Conservation (phyloP, 306 rosid genomes). For the Vachellia collinsii region DNA sequence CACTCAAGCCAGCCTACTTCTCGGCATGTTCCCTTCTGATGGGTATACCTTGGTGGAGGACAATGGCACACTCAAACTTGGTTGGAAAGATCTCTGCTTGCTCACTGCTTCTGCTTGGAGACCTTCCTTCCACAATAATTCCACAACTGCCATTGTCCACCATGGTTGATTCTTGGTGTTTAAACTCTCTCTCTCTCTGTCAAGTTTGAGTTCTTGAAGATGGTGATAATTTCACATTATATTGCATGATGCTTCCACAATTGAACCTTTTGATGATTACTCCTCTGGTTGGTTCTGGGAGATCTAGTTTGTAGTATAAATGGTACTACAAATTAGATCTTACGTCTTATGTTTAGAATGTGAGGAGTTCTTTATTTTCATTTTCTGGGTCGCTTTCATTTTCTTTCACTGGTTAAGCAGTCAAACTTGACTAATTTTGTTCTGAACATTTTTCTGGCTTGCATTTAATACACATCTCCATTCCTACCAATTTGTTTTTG, state of each 20-base stretch:
- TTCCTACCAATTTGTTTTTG: neutral
- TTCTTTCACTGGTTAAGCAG: neutral
- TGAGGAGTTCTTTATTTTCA: neutral
- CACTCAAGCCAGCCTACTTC: conserved; percentile 82
- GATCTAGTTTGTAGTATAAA: too few relatives aligned
- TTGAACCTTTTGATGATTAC: neutral
- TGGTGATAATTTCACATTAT: neutral
- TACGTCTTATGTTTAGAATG: too few relatives aligned
- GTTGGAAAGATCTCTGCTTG: conserved; percentile 98
- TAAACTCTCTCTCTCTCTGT: neutral
- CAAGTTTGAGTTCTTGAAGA: neutral
- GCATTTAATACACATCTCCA: neutral
- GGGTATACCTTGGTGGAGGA: conserved; percentile 97
- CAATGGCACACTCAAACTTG: conserved; percentile 91
- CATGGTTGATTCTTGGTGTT: conserved; percentile 22
- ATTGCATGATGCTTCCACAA: neutral
- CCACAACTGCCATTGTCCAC: conserved; percentile 37
- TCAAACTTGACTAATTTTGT: neutral
- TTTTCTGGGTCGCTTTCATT: neutral
- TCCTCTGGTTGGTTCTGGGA: too few relatives aligned
- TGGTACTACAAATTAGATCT: too few relatives aligned
- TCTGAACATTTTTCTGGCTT: neutral
- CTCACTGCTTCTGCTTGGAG: conserved; percentile 99
- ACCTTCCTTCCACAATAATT: conserved; percentile 58
- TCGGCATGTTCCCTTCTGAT: conserved; percentile 95